phyloP scores from a whole-genome alignment of 2,329 filamentous ascomycete genomes.

The Alternaria novae-zelandiae region DNA sequence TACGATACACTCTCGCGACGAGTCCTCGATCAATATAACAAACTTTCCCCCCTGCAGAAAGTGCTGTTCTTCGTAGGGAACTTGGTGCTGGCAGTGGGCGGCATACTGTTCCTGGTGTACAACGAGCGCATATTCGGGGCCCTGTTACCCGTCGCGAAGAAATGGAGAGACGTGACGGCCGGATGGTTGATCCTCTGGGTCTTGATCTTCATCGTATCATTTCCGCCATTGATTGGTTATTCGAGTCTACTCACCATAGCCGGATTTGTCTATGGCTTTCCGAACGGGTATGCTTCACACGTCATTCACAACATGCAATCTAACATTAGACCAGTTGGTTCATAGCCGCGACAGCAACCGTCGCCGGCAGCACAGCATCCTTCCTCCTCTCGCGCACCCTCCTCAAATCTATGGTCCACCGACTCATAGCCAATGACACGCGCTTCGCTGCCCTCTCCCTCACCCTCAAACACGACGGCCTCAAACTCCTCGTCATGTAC shows the following conservation, averaged over 20 bases:
- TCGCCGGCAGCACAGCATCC: conserved; percentile 76
- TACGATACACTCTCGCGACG: conserved; percentile 55
- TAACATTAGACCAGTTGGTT: conserved; percentile 70
- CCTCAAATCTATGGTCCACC: conserved; percentile 77
- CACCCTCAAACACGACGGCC: conserved; percentile 86
- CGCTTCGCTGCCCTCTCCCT: conserved; percentile 88
- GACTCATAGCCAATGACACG: conserved; percentile 80
- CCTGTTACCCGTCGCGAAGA: conserved; percentile 74
- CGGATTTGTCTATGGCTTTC: conserved; percentile 75
- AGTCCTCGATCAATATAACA: conserved; percentile 59
- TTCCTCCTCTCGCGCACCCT: conserved; percentile 83
- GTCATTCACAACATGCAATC: conserved; percentile 18
- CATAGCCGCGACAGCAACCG: conserved; percentile 78
- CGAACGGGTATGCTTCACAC: conserved; percentile 67
- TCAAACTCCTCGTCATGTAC: conserved; percentile 89
- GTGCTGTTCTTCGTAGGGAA: conserved; percentile 61
- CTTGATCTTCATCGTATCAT: conserved; percentile 76
- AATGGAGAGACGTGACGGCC: conserved; percentile 75
- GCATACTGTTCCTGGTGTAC: conserved; percentile 76
- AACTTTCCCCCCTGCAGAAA: conserved; percentile 67
- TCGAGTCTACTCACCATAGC: conserved; percentile 74
- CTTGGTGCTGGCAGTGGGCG: conserved; percentile 60
- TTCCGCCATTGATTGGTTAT: conserved; percentile 89
- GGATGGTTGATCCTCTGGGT: conserved; percentile 80
- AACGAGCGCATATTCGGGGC: conserved; percentile 79